Percentiles rank a stretch among this genome's conserved stretches.
Evolutionary conservation across 345 rosid species (phyloP).

Genomic region (Litchi chinensis): DNA sequence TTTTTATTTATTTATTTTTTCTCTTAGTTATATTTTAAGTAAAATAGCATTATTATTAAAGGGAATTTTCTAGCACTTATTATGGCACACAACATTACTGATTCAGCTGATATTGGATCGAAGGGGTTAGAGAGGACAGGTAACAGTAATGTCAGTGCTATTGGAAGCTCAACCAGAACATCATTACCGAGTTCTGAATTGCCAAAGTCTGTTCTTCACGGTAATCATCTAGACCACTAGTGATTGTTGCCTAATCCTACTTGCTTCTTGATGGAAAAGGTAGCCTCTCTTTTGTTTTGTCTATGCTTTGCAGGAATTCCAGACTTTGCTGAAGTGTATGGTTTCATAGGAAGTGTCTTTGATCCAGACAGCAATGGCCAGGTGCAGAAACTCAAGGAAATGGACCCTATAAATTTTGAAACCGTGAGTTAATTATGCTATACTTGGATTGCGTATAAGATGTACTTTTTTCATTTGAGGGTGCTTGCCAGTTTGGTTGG

Average conservation of each 20-base stretch:
- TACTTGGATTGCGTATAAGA: slow-evolving; percentile 1
- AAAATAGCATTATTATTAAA: slow-evolving; percentile 28
- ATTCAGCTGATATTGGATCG: slow-evolving; percentile 96
- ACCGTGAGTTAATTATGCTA: slow-evolving; percentile 56
- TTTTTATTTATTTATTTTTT: slow-evolving; percentile 16
- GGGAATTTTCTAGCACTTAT: slow-evolving; percentile 69
- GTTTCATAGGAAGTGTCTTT: slow-evolving; percentile 89
- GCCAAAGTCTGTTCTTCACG: slow-evolving; percentile 53
- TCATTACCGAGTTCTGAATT: slow-evolving; percentile 47
- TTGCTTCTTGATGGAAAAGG: slow-evolving; percentile 10
- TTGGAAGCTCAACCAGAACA: slow-evolving; percentile 52
- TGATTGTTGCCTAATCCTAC: slow-evolving; percentile 7
- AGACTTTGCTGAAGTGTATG: slow-evolving; percentile 88
- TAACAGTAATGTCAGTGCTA: slow-evolving; percentile 49
- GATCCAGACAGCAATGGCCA: slow-evolving; percentile 76
- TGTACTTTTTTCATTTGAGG: slow-evolving; percentile 9
- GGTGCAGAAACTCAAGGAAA: slow-evolving; percentile 83
- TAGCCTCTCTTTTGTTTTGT: slow-evolving; percentile 19
- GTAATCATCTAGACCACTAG: slow-evolving; percentile 37
- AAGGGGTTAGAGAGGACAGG: slow-evolving; percentile 53
- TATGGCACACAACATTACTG: slow-evolving; percentile 65
- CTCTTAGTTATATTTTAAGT: slow-evolving; percentile 25
- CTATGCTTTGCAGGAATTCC: slow-evolving; percentile 60
- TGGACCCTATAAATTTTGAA: slow-evolving; percentile 96
- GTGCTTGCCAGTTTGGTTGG: background rate